phyloP scores from a whole-genome alignment of 2,329 filamentous ascomycete genomes.

The Apiospora rasikravindrae region DNA sequence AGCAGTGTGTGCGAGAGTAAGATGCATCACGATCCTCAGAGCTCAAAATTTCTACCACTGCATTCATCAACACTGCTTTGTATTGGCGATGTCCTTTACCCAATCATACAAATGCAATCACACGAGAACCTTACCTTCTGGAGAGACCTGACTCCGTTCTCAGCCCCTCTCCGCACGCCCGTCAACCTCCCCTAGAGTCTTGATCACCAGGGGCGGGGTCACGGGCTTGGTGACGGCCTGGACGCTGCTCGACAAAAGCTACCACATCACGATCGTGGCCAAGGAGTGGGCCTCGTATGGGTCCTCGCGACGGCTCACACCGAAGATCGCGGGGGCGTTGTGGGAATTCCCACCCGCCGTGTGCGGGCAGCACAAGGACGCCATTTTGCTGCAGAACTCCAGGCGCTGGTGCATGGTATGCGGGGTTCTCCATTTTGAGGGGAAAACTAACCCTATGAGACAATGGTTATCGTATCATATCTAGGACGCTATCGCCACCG shows the following conservation, averaged over 20 bases:
- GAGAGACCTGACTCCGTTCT: background rate
- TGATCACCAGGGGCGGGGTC: slow-evolving; percentile 40
- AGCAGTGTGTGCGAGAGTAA: background rate
- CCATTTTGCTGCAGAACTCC: slow-evolving; percentile 44
- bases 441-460: background rate
- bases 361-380: slow-evolving; percentile 49
- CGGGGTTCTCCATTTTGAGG: background rate
- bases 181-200: slow-evolving; percentile 32
- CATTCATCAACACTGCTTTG: background rate
- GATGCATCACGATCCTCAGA: background rate
- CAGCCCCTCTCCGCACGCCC: background rate
- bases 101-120: background rate
- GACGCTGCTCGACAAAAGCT: slow-evolving; percentile 49
- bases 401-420: slow-evolving; percentile 46
- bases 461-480: slow-evolving; percentile 38
- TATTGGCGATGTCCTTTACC: background rate
- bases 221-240: slow-evolving; percentile 43
- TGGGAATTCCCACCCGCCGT: slow-evolving; percentile 53
- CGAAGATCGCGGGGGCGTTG: slow-evolving; percentile 51
- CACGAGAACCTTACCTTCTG: background rate
- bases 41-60: background rate
- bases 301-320: slow-evolving; percentile 45
- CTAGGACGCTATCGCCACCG: slow-evolving; percentile 45
- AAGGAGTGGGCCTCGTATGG: slow-evolving; percentile 18
- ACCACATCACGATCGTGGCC: slow-evolving; percentile 46